Evolutionary conservation across 2,329 filamentous ascomycete genomes (phyloP), one percentile per base, ranked within the genome.

Genomic region (Sclerotinia borealis): DNA sequence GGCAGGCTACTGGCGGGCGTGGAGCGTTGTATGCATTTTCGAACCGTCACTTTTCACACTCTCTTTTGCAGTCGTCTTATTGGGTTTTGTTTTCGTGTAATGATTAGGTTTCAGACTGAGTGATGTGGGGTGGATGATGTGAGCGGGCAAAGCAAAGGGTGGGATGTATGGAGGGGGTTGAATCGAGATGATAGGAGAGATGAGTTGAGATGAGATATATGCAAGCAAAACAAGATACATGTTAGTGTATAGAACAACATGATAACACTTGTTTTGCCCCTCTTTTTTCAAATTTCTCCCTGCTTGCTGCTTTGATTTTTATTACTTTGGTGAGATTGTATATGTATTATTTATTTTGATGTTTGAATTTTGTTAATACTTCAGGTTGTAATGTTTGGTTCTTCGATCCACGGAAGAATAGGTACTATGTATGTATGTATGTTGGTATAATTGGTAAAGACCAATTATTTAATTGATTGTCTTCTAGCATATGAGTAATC

Each of bases 11-110:
- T 58, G 48, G 59, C 59, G 31, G 59, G 59, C 59, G 59, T 62
- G 59, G 41, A 62, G 59, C 59, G 59, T 61, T 61, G 59, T 61
- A 54, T 61, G 59, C 48, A 61, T 61, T 61, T 61, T 61, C 59
- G 48, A 51, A 54, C 59, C 54, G 39, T 45, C 39, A 45, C 47
- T 56, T 55, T 61, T 37, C 48, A 48, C 58, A 43, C 48, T 61
- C 59, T 43, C 48, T 54, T 61, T 61, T 55, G 47, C 49, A 37
- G 58, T 39, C 45, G 41, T 58, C 13, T 58, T 58, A 36, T 58
- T n/a, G 37, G 39, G 54, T 47, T 61, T 25, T 61, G 36, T 61
- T 61, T 61, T 54, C 48, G 50, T 61, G 59, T 61, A 61, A 61
- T 61, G 59, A 61, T 45, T 61, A 61, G 54, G 39, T 45, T 45